Conservation (phyloP, 192 early-diverging fungal species). For the Umbelopsis sp. region DNA sequence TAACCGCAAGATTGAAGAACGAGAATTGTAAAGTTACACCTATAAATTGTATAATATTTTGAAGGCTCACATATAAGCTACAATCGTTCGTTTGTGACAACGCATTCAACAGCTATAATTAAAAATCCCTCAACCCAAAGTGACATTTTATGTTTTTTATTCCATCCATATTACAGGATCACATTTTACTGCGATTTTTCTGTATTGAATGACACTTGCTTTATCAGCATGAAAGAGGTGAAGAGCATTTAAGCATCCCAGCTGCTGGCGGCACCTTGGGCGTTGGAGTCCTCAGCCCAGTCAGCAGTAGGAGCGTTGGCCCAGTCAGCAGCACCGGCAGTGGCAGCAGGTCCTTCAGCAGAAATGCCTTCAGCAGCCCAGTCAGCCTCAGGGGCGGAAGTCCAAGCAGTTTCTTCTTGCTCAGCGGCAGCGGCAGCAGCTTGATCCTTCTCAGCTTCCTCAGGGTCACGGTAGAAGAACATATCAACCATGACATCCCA, state of each 20-base stretch:
- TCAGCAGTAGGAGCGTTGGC: slow-evolving; percentile 22
- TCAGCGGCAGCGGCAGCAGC: slow-evolving; percentile 53
- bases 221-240: not conserved
- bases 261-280: slow-evolving; percentile 25
- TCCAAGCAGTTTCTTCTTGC: slow-evolving; percentile 38
- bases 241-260: slow-evolving; percentile 34
- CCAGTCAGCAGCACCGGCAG: slow-evolving; percentile 49
- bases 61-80: too few species aligned
- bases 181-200: not conserved
- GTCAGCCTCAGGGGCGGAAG: slow-evolving; percentile 47
- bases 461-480: slow-evolving; percentile 99
- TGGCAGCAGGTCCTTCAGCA: slow-evolving; percentile 46
- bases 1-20: slow-evolving; percentile 8
- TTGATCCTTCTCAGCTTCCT: slow-evolving; percentile 94
- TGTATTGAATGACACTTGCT: not conserved
- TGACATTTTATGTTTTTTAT: not conserved
- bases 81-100: too few species aligned
- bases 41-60: slow-evolving; percentile 1
- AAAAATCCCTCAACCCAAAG: too few species aligned
- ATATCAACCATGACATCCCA: slow-evolving; percentile 99
- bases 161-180: not conserved
- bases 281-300: slow-evolving; percentile 40
- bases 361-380: slow-evolving; percentile 70
- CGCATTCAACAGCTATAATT: too few species aligned
- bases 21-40: slow-evolving; percentile 10